Conservation (phyloP, 164 flowering plant genomes). For the Hamamelis virginiana region DNA sequence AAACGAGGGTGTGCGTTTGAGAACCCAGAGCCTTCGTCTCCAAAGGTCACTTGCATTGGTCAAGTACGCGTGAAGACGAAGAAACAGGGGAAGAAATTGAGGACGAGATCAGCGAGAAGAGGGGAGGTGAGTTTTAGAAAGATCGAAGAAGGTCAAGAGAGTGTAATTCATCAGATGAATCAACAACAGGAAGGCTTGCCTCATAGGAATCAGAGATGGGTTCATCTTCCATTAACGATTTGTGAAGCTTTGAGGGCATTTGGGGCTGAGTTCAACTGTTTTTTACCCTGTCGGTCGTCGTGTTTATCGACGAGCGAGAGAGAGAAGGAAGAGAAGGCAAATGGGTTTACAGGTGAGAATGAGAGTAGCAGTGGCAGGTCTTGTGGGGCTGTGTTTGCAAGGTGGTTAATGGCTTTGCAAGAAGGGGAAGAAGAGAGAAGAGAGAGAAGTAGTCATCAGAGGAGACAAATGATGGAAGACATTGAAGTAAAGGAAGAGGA, state of each 20-base stretch:
- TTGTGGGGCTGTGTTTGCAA: constrained; percentile 61
- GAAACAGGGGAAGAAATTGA: constrained; percentile 65
- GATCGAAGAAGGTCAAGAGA: constrained; percentile 26
- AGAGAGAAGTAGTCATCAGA: constrained; percentile 23
- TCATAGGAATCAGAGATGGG: constrained; percentile 77
- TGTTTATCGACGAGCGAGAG: constrained; percentile 39
- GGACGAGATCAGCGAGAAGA: constrained; percentile 44
- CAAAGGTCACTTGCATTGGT: constrained; percentile 92
- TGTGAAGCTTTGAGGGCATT: constrained; percentile 76
- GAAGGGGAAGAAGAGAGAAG: constrained; percentile 36
- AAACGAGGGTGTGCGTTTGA: constrained; percentile 54
- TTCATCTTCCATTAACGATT: constrained; percentile 77
- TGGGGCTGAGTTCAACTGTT: constrained; percentile 74
- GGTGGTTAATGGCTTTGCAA: constrained; percentile 67
- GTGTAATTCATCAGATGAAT: background rate
- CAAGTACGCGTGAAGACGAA: constrained; percentile 88
- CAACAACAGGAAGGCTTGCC: constrained; percentile 30
- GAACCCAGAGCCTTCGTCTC: constrained; percentile 83
- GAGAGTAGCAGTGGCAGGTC: constrained; percentile 20
- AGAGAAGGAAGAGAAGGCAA: constrained; percentile 19
- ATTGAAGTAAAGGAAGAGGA: constrained; percentile 41
- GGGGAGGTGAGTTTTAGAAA: constrained; percentile 62
- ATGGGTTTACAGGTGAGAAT: background rate
- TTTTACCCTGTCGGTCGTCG: constrained; percentile 57
- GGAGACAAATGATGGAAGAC: constrained; percentile 57